Conservation (phyloP, 1,139 yeast genomes). For the Lizanozyma gosingica region DNA sequence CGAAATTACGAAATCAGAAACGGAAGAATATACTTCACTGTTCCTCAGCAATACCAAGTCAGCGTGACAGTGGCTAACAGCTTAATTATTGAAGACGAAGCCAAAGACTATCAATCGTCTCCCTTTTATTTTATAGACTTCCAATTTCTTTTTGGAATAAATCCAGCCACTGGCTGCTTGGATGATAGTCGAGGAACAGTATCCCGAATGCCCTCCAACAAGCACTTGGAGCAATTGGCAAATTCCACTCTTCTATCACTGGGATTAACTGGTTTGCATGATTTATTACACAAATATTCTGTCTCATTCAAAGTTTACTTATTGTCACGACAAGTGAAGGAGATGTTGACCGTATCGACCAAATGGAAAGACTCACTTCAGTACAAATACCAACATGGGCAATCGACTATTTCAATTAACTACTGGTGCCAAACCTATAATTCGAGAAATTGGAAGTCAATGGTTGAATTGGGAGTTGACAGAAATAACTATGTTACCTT, state of each 20-base stretch:
- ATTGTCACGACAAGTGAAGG: slow-evolving; percentile 55
- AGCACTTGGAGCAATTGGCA: slow-evolving; percentile 43
- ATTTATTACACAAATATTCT: slow-evolving; percentile 61
- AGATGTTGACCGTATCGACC: slow-evolving; percentile 39
- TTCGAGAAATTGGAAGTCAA: slow-evolving; percentile 33
- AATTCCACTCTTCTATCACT: slow-evolving; percentile 47
- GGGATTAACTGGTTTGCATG: slow-evolving; percentile 55
- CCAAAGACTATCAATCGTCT: slow-evolving; percentile 23
- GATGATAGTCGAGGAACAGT: background rate
- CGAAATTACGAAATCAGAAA: slow-evolving; percentile 53
- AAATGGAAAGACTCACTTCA: slow-evolving; percentile 62
- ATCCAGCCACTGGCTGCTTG: slow-evolving; percentile 4
- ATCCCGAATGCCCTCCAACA: slow-evolving; percentile 17
- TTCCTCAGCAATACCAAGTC: slow-evolving; percentile 59
- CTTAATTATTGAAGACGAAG: slow-evolving; percentile 39
- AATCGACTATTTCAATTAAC: slow-evolving; percentile 49
- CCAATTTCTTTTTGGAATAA: slow-evolving; percentile 47
- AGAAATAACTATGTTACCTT: slow-evolving; percentile 42
- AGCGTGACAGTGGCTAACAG: slow-evolving; percentile 56
- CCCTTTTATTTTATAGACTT: slow-evolving; percentile 77
- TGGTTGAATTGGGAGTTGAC: slow-evolving; percentile 60
- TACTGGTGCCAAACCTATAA: slow-evolving; percentile 57
- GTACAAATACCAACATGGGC: slow-evolving; percentile 58
- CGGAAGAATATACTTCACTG: slow-evolving; percentile 66
- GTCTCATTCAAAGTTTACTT: slow-evolving; percentile 66